Base-by-base conservation (phyloP, 2,329 filamentous ascomycete genomes). In the Talaromyces marneffei region DNA sequence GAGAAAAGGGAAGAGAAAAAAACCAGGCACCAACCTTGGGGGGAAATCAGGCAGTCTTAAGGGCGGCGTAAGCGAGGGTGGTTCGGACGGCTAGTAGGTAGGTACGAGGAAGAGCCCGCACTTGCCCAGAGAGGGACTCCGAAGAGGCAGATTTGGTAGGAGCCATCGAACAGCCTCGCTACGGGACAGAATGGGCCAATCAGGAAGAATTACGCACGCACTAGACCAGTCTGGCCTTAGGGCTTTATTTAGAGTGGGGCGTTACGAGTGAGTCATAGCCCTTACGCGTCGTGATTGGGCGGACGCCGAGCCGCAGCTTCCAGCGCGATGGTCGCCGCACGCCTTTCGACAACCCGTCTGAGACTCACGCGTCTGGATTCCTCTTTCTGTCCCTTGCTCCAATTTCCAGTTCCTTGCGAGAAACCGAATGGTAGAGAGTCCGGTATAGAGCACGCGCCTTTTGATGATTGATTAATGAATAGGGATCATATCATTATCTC, bases 11-110 rank as follows among this genome's bases (percentile, higher is more conserved):
- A 20, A 55, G 27, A 66, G 65, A 65, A 62, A 60, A 66, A 66
- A 69, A 60, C 66, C 68, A 77, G 75, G 72, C 73, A 75, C 62
- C 69, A 64, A 72, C 48, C 64, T 25, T 18, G 69, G 70, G 67
- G 71, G 64, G 59, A 63, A 67, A 74, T 70, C 77, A 72, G 73
- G 29, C 73, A 75, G 69, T 75, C 71, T 75, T 75, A 73, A 72
- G 62, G 56, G 29, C 42, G 16, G 35, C 25, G 44, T 59, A 59
- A 59, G 57, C 57, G 57, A 59, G 48, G 35, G 52, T n/a, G n/a
- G n/a, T n/a, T n/a, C n/a, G n/a, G n/a, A n/a, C n/a, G n/a, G n/a
- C n/a, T n/a, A n/a, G n/a, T n/a, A n/a, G n/a, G n/a, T n/a, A n/a
- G n/a, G n/a, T 39, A 16, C 52, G 33, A 40, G 52, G 52, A 33